Evolutionary conservation across 441 rosid genomes (phyloP), one percentile per base, ranked within the genome.

Genomic region (Metrosideros polymorpha): DNA sequence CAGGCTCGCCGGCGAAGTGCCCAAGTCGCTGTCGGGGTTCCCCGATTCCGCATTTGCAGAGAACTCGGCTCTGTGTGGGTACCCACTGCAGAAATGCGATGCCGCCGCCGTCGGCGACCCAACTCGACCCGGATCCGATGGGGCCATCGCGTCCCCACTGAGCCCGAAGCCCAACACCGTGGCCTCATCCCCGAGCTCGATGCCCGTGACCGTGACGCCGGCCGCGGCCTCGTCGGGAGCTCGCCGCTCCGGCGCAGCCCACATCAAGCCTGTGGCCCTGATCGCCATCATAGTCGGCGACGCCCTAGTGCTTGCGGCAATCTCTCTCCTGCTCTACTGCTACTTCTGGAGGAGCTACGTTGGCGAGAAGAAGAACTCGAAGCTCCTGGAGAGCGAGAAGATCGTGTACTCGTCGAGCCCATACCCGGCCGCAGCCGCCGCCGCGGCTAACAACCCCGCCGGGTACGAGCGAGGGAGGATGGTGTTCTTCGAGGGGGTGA

Each of bases 231-330:
- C 59, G 71, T 76, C 90, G 90, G 6, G 82, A 47, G 43, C 86
- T 2, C 87, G 57, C 56, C 84, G 77, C 43, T 75, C 84, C 29
- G 82, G 79, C 82, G 84, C 45, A 56, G 82, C 88, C 53, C 92
- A 90, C 86, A 91, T 96, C 63, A 94, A 96, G 83, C 91, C 98
- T 0, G 19, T 91, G 4, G 95, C 96, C 25, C 75, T 96, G 43
- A 89, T 95, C 32, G 95, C 97, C 2, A 97, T 96, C 4, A 90
- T 95, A 32, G 45, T 96, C 22, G 98, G 98, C 13, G 98, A 97
- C 85, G 88, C 91, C n/a, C 77, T 93, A 32, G 92, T 94, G 66
- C 90, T 94, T 5, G 91, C 90, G 82, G 63, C 93, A 14, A 90
- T 94, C 35, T 92, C 95, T 19, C 91, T 92, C 82, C 85, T 92